Base-by-base conservation (phyloP, 2,329 filamentous ascomycete species). In the Exophiala viscosa region DNA sequence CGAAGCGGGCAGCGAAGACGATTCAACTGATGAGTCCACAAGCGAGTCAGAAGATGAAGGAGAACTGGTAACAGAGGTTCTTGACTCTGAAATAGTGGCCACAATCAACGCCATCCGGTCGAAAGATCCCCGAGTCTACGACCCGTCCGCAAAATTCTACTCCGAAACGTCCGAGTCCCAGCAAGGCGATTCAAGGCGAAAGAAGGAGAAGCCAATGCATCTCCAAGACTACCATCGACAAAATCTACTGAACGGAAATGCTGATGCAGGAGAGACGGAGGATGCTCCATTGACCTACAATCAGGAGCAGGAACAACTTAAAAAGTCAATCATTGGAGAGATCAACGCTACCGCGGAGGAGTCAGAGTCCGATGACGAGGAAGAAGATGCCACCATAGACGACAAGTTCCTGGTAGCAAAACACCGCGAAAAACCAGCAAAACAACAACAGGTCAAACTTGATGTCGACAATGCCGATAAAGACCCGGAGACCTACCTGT, bases 51-150 rank as follows among this genome's bases (percentile, higher is more conserved):
- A 95, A 65, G 85, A 86, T 14, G 86, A 88, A 23, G 93, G 87
- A 48, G 88, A 93, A 61, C 77, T 99, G 10, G 89, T 86, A 28
- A 96, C 91, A 13, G 86, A 88, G 65, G 85, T 85, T 32, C 79
- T 97, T 39, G 93, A 99, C 68, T 82, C 84, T 11, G 85, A 96
- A 66, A 95, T 97, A 61, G 85, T 86, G 42, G 90, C 86, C 18
- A 96, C 91, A 0, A 78, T 99, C 17, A 79, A 88, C 59, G 93
- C 93, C 38, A 91, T 99, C 66, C 85, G 86, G 63, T 86, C 82
- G 65, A 97, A 95, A 69, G 93, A 99, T 65, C 93, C 93, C 23
- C 80, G 88, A 47, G 84, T 99, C 45, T 96, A 96, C 75, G 88
- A 97, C 69, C 80, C 83, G 57, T 79, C 85, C 32, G 79, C 79